A percentile compares a stretch with the other conserved stretches of the same genome.
Evolutionary conservation across 257 asterid genomes (phyloP).

Genomic region (Euphrasia confusa): DNA sequence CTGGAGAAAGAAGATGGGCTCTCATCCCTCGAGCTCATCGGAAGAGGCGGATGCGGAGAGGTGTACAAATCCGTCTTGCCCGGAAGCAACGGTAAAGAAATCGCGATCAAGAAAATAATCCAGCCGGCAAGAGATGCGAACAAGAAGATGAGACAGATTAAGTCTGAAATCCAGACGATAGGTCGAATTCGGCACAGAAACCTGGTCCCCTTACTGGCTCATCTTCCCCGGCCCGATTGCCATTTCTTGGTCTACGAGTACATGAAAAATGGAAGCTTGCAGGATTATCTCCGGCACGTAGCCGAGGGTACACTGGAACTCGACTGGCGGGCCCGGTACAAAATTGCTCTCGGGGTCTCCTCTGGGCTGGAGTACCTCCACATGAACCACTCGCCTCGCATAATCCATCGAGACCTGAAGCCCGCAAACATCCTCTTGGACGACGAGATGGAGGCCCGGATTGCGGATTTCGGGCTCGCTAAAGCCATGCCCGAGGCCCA

Average conservation of each 20-base stretch:
- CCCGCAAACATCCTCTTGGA: conserved; percentile 53
- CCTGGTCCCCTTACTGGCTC: conserved; percentile 66
- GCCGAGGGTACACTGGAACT: conserved; percentile 39
- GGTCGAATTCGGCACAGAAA: conserved; percentile 81
- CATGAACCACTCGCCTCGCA: conserved; percentile 44
- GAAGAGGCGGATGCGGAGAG: conserved; percentile 87
- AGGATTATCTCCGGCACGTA: conserved; percentile 45
- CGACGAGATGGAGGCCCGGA: conserved; percentile 88
- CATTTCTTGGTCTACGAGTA: conserved; percentile 75
- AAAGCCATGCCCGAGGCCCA: conserved; percentile 62
- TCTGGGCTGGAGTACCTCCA: conserved; percentile 87
- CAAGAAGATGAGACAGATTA: conserved; percentile 72
- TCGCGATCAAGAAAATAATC: conserved; percentile 67
- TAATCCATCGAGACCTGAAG: conserved; percentile 81
- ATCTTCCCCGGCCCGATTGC: conserved; percentile 69
- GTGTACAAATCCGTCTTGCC: conserved; percentile 78
- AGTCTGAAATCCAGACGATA: conserved; percentile 75
- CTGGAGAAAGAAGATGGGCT: conserved; percentile 63
- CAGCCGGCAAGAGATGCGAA: conserved; percentile 46
- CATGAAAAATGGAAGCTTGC: conserved; percentile 87
- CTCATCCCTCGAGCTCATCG: conserved; percentile 50
- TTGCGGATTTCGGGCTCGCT: conserved; percentile 84
- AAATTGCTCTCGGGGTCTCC: conserved; percentile 66
- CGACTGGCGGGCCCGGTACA: conserved; percentile 59
- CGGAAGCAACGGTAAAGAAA: conserved; percentile 58